Evolutionary conservation across 257 asterid species (phyloP), one percentile per base, ranked within the genome.

Genomic region (Forsythia viridissima): DNA sequence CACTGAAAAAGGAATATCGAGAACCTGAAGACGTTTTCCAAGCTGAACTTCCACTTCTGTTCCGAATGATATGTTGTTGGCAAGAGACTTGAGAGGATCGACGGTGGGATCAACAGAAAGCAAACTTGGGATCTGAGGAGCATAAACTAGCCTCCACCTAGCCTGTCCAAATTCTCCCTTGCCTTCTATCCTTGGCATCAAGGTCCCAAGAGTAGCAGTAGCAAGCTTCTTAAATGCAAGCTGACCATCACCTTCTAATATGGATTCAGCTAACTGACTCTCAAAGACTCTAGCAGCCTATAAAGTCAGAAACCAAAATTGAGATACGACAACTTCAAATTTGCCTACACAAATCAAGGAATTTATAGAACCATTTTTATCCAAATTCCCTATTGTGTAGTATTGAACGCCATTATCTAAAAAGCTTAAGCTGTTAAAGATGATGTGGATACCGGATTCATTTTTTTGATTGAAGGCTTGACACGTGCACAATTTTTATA

Each of bases 211-310:
- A 8, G 99, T 96, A 43, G 99, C 94, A 71, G 99, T 93, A 13
- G 99, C 99, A 79, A 96, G 99, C 89, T 96, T 96, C 94, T 96
- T 96, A 78, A 96, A 96, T 73, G 99, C 99, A 76, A 96, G 99
- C 85, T 90, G 98, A 20, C 99, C 99, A 71, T 93, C 99, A 34
- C 99, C 89, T 91, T 96, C 98, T 83, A 96, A 84, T 86, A 93
- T 96, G 72, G 99, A 96, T 87, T 96, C 99, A 18, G 98, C 98
- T 81, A 96, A 84, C 70, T 96, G 96, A 84, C 99, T 96, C 93
- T 96, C 99, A 65, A 96, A 93, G 8, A 96, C 97, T 82, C 97
- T 86, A 83, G 98, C 98, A 77, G 99, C 99, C 99, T 96, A 86
- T 86, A 79, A 81, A 67, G 76, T 65, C 39, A 72, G 69, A 57